Base-by-base conservation (phyloP, 2,329 filamentous ascomycete genomes). In the Malbranchea zuffiana region DNA sequence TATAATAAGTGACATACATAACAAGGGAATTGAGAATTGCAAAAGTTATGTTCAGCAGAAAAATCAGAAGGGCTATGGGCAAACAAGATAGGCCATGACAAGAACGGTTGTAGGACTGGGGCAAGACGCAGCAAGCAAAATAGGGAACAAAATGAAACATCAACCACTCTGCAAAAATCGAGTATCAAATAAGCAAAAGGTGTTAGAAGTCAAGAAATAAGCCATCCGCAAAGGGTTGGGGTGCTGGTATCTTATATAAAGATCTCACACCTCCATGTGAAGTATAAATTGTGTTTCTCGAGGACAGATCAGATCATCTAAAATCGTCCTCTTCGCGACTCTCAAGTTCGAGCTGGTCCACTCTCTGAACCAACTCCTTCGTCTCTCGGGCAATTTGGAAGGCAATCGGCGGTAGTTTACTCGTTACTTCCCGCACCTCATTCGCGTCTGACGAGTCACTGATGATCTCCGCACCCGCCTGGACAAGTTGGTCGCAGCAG, bases 321-420 rank as follows among this genome's bases (percentile, higher is more conserved):
- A 62, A 62, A 31, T 62, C 60, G 32, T 64, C 61, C 7, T 62
- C 59, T 24, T 62, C 50, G n/a, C 43, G 53, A 7, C 51, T 54
- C 11, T 46, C 52, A 17, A 52, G 46, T 19, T 60, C 52, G 37
- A 59, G 47, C 3, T 53, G 50, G 35, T 71, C 67, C 20, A 71
- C 56, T 21, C 63, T 56, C 16, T 67, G 57, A 7, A 75, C 72
- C 42, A 84, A 63, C 54, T 82, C 83, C 65, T 88, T 90, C 35
- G 80, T 82, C 59, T 86, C 81, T 42, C 81, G 71, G 5, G 82
- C 84, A 53, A 88, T 80, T 59, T 85, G 81, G 59, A 92, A 92
- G n/a, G 83, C 83, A 47, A 90, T 77, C 2, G 83, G 83, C 7
- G 83, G 83, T 34, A 93, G 63, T 18, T 74, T 78, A 55, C 80